Conservation (phyloP, 2,329 filamentous ascomycete genomes). For the Corynespora cassiicola region DNA sequence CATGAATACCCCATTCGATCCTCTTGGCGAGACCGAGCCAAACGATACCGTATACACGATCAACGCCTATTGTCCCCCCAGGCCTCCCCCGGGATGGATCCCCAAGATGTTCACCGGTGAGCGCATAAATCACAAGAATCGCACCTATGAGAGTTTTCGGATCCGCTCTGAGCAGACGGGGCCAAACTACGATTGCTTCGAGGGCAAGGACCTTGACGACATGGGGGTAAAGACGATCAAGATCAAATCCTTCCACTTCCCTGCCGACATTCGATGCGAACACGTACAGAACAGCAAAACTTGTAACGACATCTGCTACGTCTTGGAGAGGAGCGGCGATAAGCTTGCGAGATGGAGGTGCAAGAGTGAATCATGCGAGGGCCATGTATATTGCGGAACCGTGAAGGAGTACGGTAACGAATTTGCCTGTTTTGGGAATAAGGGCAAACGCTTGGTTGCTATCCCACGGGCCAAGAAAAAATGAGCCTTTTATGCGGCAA, state of each 20-base stretch:
- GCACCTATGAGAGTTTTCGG: conserved; percentile 7
- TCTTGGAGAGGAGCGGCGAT: conserved; percentile 31
- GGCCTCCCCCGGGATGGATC: conserved; percentile 23
- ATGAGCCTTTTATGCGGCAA: too few relatives aligned
- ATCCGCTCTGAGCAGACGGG: conserved; percentile 16
- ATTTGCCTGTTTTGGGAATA: conserved; percentile 35
- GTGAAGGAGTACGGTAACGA: conserved; percentile 18
- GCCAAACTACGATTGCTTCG: conserved; percentile 19
- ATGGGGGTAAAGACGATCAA: conserved; percentile 20
- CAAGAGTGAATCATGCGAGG: conserved; percentile 26
- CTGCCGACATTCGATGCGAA: conserved; percentile 25
- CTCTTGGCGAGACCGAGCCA: conserved; percentile 24
- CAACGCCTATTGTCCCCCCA: conserved; percentile 21
- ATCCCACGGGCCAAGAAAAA: too few relatives aligned
- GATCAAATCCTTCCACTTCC: conserved; percentile 19
- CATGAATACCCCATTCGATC: too few relatives aligned
- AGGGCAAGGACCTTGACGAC: conserved; percentile 15
- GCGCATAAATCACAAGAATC: conserved; percentile 5
- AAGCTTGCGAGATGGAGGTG: conserved; percentile 20
- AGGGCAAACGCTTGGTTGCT: conserved; percentile 29
- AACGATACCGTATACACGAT: conserved; percentile 30
- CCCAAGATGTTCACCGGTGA: conserved; percentile 21
- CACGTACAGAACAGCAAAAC: conserved; percentile 16
- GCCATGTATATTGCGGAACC: conserved; percentile 29
- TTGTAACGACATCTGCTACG: conserved; percentile 32